phyloP scores from a whole-genome alignment of 2,329 filamentous ascomycete species.

The Colletotrichum higginsianum region DNA sequence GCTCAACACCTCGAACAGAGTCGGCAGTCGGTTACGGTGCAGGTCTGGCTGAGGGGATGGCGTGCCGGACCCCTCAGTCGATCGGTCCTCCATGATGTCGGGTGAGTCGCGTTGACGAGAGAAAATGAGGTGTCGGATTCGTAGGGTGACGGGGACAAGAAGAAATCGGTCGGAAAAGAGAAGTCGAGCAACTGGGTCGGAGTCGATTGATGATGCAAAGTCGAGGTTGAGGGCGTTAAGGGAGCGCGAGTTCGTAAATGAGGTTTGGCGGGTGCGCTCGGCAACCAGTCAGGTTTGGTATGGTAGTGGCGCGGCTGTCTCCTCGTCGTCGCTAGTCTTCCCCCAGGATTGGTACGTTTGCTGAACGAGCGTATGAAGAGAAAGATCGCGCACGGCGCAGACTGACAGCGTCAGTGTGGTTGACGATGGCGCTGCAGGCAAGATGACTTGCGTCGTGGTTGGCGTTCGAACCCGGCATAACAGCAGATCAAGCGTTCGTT shows the following conservation, averaged over 20 bases:
- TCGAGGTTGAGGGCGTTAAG: slow-evolving; percentile 25
- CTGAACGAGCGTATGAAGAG: slow-evolving; percentile 40
- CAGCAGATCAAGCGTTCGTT: slow-evolving; percentile 36
- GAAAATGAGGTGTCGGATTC: slow-evolving; percentile 1
- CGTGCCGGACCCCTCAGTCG: slow-evolving; percentile 49
- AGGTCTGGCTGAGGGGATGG: slow-evolving; percentile 72
- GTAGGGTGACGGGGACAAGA: neutral
- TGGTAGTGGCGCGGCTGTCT: slow-evolving; percentile 15
- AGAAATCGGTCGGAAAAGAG: slow-evolving; percentile 11
- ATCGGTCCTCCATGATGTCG: slow-evolving; percentile 55
- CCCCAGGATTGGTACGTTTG: slow-evolving; percentile 6
- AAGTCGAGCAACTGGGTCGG: neutral
- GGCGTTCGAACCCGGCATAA: slow-evolving; percentile 32
- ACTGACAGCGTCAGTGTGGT: slow-evolving; percentile 42
- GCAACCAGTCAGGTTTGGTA: slow-evolving; percentile 10
- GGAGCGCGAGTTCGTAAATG: slow-evolving; percentile 29
- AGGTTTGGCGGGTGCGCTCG: slow-evolving; percentile 35
- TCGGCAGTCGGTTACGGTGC: slow-evolving; percentile 87
- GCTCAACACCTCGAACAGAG: slow-evolving; percentile 95
- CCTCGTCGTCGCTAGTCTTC: slow-evolving; percentile 24
- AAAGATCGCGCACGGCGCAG: slow-evolving; percentile 42
- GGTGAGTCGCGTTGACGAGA: slow-evolving; percentile 3
- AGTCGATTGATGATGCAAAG: slow-evolving; percentile 14
- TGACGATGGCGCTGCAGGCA: slow-evolving; percentile 36
- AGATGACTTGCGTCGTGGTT: slow-evolving; percentile 25